Conservation (phyloP, 2,329 filamentous ascomycete genomes). For the Didymella arachidicola region DNA sequence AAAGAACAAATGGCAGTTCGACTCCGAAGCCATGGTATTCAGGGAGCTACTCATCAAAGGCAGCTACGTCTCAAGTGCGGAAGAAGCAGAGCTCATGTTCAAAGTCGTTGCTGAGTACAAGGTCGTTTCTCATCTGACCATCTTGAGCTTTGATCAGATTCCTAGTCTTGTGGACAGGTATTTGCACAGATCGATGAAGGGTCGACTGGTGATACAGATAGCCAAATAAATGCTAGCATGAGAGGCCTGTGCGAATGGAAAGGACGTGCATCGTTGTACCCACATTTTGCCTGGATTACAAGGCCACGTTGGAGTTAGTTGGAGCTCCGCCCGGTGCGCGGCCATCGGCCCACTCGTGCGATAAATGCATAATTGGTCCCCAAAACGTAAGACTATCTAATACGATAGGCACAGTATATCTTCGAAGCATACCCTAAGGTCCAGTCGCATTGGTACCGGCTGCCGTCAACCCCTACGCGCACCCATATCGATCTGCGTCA, state of each 20-base stretch:
- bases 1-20: conserved; percentile 37
- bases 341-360: conserved; percentile 4
- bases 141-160: conserved; percentile 33
- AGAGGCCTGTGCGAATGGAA: neutral
- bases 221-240: conserved; percentile 5
- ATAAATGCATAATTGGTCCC: conserved; percentile 18
- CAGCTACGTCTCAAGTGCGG: conserved; percentile 36
- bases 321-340: conserved; percentile 29
- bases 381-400: conserved; percentile 22
- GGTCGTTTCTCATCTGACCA: conserved; percentile 34
- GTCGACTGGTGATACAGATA: conserved; percentile 33
- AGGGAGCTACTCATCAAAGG: conserved; percentile 36
- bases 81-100: conserved; percentile 37
- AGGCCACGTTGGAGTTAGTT: conserved; percentile 29
- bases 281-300: neutral
- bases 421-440: neutral
- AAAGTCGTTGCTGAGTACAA: conserved; percentile 30
- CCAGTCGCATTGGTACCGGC: too few species aligned
- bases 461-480: neutral
- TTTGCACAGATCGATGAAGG: conserved; percentile 33
- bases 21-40: conserved; percentile 36
- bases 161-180: conserved; percentile 32
- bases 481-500: conserved; percentile 4
- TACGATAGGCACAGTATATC: conserved; percentile 5
- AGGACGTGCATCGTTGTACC: neutral